Conservation (phyloP, 1,284 basidiomycete species). For the Paramarasmius palmivorus region DNA sequence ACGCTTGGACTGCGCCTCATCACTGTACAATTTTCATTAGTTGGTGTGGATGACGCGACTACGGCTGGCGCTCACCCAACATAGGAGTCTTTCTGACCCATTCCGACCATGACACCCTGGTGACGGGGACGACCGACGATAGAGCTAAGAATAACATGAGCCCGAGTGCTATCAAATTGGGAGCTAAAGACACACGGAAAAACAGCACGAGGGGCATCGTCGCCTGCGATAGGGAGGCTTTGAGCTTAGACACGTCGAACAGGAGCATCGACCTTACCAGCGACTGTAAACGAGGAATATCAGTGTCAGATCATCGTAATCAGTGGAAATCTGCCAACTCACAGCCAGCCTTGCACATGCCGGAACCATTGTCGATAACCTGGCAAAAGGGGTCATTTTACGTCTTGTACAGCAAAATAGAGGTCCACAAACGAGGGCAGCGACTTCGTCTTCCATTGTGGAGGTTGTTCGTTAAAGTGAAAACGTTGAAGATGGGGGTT, state of each 20-base stretch:
- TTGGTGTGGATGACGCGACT: background rate
- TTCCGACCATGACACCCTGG: constrained; percentile 86
- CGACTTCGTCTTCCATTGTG: constrained; percentile 45
- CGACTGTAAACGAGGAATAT: constrained; percentile 25
- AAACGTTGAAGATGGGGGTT: no score
- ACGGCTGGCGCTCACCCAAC: constrained; percentile 52
- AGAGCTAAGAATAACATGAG: constrained; percentile 43
- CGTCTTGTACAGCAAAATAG: background rate
- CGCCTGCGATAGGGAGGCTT: constrained; percentile 37
- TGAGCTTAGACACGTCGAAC: background rate
- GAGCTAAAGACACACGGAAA: constrained; percentile 52
- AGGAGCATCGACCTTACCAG: constrained; percentile 26
- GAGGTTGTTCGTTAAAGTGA: constrained; percentile 8
- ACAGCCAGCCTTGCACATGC: constrained; percentile 75
- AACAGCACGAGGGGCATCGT: constrained; percentile 78
- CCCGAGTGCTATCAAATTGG: background rate
- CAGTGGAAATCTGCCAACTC: constrained; percentile 20
- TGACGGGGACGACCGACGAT: constrained; percentile 88
- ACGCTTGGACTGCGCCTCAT: constrained; percentile 90
- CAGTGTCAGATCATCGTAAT: constrained; percentile 10
- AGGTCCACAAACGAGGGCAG: constrained; percentile 37
- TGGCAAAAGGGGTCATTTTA: constrained; percentile 17
- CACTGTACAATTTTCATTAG: constrained; percentile 39
- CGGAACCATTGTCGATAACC: constrained; percentile 67
- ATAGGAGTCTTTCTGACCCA: constrained; percentile 82